phyloP scores from a whole-genome alignment of 2,329 filamentous ascomycete genomes.

The Simplicillium sp. region DNA sequence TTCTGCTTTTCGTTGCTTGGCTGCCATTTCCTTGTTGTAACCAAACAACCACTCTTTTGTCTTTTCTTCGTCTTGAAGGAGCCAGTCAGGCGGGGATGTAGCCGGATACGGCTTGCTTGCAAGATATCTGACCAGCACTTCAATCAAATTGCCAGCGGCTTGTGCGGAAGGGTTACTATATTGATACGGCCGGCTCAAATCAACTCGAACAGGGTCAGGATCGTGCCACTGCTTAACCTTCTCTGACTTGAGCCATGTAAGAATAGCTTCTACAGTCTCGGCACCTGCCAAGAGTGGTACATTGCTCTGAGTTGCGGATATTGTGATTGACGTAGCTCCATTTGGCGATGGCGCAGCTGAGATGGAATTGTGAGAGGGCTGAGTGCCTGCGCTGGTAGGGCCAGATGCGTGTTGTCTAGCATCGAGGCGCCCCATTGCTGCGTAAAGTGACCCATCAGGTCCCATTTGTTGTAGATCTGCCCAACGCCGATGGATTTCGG shows the following conservation, averaged over 20 bases:
- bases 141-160: constrained; percentile 30
- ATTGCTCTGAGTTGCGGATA: constrained; percentile 8
- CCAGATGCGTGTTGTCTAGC: constrained; percentile 23
- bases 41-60: constrained; percentile 44
- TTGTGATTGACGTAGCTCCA: background rate
- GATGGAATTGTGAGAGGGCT: background rate
- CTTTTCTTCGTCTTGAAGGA: constrained; percentile 34
- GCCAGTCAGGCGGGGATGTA: constrained; percentile 41
- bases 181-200: constrained; percentile 20
- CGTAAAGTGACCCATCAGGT: constrained; percentile 27
- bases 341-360: background rate
- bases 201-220: constrained; percentile 25
- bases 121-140: constrained; percentile 30
- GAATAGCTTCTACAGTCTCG: constrained; percentile 28
- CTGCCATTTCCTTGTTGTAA: constrained; percentile 28
- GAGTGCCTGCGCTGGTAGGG: background rate
- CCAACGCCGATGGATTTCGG: constrained; percentile 41
- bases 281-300: constrained; percentile 20
- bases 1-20: constrained; percentile 27
- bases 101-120: constrained; percentile 38
- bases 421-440: constrained; percentile 33
- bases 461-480: constrained; percentile 36
- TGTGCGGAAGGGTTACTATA: constrained; percentile 34
- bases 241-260: constrained; percentile 34
- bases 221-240: constrained; percentile 32